Conservation (phyloP, 2,329 filamentous ascomycete genomes). For the Talaromyces pinophilus region DNA sequence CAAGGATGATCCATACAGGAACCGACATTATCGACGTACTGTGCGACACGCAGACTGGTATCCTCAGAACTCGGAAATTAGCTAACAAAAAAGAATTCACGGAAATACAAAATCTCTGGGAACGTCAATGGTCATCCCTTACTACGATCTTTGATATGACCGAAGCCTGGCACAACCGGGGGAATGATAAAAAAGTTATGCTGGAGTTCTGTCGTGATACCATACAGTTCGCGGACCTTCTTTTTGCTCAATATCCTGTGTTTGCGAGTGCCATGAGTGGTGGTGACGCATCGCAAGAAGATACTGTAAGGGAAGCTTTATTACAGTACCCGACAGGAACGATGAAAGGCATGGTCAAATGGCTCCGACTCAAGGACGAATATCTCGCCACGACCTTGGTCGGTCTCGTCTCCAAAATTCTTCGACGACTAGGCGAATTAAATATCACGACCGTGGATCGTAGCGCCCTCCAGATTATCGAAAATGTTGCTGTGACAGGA, state of each 20-base stretch:
- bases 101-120: slow-evolving; percentile 77
- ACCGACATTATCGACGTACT: slow-evolving; percentile 64
- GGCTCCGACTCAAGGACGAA: slow-evolving; percentile 85
- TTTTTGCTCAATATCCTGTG: slow-evolving; percentile 82
- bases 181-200: slow-evolving; percentile 74
- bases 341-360: slow-evolving; percentile 72
- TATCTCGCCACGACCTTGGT: slow-evolving; percentile 83
- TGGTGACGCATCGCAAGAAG: slow-evolving; percentile 42
- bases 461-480: slow-evolving; percentile 64
- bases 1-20: slow-evolving; percentile 62
- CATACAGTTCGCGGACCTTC: slow-evolving; percentile 86
- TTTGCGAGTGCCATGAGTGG: slow-evolving; percentile 69
- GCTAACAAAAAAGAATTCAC: slow-evolving; percentile 61
- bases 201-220: slow-evolving; percentile 90
- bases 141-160: slow-evolving; percentile 80
- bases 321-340: slow-evolving; percentile 66
- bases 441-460: slow-evolving; percentile 66
- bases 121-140: slow-evolving; percentile 76
- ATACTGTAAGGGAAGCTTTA: slow-evolving; percentile 54
- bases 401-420: slow-evolving; percentile 77
- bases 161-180: slow-evolving; percentile 73
- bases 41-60: slow-evolving; percentile 63
- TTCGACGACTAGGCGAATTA: slow-evolving; percentile 76
- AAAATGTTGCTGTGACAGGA: slow-evolving; percentile 55
- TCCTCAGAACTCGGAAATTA: slow-evolving; percentile 61